phyloP scores from a whole-genome alignment of 768 basidiomycete species.

The Rhodosporidiobolus sp. region DNA sequence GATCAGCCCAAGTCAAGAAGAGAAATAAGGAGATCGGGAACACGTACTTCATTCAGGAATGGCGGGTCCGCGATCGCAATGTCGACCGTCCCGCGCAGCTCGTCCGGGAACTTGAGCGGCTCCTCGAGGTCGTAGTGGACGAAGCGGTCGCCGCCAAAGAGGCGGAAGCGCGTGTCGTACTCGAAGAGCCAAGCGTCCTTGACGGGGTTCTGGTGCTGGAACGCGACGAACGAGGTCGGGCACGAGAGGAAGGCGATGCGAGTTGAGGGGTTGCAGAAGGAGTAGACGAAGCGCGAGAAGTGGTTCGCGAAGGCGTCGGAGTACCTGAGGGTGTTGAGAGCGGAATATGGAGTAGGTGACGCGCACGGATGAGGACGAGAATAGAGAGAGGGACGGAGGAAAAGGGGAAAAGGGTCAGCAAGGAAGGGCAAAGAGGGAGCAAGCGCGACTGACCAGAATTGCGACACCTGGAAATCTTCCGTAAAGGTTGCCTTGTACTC shows the following conservation, averaged over 20 bases:
- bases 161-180: constrained; percentile 42
- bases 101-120: constrained; percentile 30
- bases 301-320: constrained; percentile 39
- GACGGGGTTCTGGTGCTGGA: constrained; percentile 40
- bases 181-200: constrained; percentile 38
- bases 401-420: not conserved
- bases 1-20: not conserved
- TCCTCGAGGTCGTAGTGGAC: constrained; percentile 44
- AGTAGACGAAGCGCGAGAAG: constrained; percentile 36
- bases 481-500: constrained; percentile 34
- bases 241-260: constrained; percentile 44
- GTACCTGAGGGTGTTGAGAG: constrained; percentile 34
- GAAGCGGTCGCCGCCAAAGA: constrained; percentile 31
- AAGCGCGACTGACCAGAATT: constrained; percentile 4
- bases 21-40: not conserved
- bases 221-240: constrained; percentile 44
- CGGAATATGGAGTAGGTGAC: too few relatives aligned
- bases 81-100: constrained; percentile 35
- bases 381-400: not conserved
- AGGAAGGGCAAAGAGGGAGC: too few relatives aligned
- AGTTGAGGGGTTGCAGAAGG: constrained; percentile 14
- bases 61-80: constrained; percentile 43
- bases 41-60: constrained; percentile 43
- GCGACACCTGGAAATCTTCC: constrained; percentile 7
- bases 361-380: not conserved